Evolutionary conservation across 495 filamentous ascomycete genomes (phyloP).

Genomic region (Xylaria telfairii): DNA sequence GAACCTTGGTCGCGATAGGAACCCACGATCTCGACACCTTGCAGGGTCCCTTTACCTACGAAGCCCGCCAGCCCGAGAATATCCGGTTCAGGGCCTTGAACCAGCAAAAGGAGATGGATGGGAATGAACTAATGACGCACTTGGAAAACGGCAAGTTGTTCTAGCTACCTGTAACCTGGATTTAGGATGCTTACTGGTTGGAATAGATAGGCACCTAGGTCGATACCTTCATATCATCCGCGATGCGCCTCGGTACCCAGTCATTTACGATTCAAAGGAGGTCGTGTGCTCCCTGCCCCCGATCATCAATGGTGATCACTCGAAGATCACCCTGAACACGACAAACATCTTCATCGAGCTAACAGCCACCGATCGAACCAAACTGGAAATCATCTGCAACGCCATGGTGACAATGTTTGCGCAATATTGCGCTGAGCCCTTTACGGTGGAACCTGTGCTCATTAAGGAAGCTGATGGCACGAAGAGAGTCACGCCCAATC

Average conservation of each 20-base stretch:
- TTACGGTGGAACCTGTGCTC: conserved; percentile 91
- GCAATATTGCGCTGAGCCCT: conserved; percentile 82
- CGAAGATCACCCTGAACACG: conserved; percentile 89
- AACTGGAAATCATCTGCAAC: conserved; percentile 93
- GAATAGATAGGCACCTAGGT: conserved; percentile 61
- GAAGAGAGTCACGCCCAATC: conserved; percentile 77
- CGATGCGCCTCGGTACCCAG: conserved; percentile 94
- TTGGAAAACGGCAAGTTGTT: conserved; percentile 70
- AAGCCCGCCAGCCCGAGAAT: conserved; percentile 87
- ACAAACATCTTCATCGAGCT: conserved; percentile 96
- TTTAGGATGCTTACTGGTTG: conserved; percentile 72
- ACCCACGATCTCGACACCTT: conserved; percentile 96
- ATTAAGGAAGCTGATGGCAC: conserved; percentile 88
- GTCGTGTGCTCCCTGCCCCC: conserved; percentile 93
- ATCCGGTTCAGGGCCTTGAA: conserved; percentile 92
- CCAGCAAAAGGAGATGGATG: conserved; percentile 86
- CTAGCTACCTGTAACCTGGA: conserved; percentile 67
- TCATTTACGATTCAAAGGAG: conserved; percentile 88
- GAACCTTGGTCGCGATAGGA: conserved; percentile 93
- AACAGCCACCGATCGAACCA: conserved; percentile 95
- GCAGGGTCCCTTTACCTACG: conserved; percentile 94
- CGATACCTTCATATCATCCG: conserved; percentile 87
- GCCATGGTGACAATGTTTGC: conserved; percentile 98
- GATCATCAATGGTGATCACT: conserved; percentile 96
- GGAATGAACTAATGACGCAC: conserved; percentile 87